phyloP scores from a whole-genome alignment of 1,284 basidiomycete genomes.

The Ganoderma lingzhi region DNA sequence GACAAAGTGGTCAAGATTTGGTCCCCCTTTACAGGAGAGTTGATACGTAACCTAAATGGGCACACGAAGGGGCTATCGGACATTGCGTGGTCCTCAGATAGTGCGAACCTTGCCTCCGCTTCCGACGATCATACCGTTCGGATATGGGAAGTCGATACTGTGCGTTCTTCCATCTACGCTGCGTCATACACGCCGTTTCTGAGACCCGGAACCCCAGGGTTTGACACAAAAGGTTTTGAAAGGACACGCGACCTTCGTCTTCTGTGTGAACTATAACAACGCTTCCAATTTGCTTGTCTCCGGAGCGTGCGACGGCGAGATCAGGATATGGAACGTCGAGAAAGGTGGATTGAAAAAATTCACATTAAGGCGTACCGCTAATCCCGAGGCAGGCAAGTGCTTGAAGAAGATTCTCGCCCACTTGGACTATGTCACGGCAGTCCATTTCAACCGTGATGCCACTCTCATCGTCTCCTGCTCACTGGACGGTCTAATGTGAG shows the following conservation, averaged over 20 bases:
- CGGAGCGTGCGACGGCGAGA: slow-evolving; percentile 92
- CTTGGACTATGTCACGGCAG: slow-evolving; percentile 92
- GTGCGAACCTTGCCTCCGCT: slow-evolving; percentile 84
- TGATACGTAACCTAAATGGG: slow-evolving; percentile 75
- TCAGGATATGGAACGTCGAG: slow-evolving; percentile 91
- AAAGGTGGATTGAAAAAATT: slow-evolving; percentile 57
- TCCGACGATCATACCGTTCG: slow-evolving; percentile 90
- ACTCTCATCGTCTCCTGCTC: slow-evolving; percentile 91
- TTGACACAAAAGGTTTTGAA: slow-evolving; percentile 70
- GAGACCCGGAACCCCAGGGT: slow-evolving; percentile 55
- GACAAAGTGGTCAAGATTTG: slow-evolving; percentile 84
- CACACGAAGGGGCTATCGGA: slow-evolving; percentile 90
- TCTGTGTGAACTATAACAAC: slow-evolving; percentile 92
- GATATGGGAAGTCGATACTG: slow-evolving; percentile 86
- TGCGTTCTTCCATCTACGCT: slow-evolving; percentile 46
- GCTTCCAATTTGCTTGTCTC: slow-evolving; percentile 90
- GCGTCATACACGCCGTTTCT: background rate
- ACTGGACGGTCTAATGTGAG: slow-evolving; percentile 93
- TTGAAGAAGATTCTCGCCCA: slow-evolving; percentile 91
- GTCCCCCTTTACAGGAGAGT: slow-evolving; percentile 79
- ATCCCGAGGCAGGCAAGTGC: slow-evolving; percentile 64
- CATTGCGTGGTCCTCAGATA: slow-evolving; percentile 87
- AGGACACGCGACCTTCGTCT: slow-evolving; percentile 90
- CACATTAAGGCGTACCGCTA: background rate
- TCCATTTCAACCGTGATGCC: slow-evolving; percentile 94